Evolutionary conservation across 2,329 filamentous ascomycete species (phyloP).

Genomic region (Fusarium anthophilum): DNA sequence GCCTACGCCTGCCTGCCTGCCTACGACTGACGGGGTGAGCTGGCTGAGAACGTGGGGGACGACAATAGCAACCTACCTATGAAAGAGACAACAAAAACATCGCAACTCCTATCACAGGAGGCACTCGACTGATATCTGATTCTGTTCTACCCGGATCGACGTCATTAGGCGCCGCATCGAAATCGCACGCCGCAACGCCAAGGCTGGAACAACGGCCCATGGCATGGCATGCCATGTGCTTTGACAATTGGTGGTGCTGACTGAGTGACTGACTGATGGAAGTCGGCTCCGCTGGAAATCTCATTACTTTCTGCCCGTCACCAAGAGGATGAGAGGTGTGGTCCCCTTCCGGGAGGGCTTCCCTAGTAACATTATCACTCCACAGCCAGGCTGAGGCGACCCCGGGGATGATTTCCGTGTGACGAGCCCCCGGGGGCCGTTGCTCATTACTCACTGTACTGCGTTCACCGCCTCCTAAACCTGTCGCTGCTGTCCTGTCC

Average conservation of each 20-base stretch:
- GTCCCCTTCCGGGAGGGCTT: constrained; percentile 26
- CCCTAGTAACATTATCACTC: constrained; percentile 31
- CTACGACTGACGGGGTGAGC: constrained; percentile 9
- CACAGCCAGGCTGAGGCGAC: constrained; percentile 39
- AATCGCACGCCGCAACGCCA: constrained; percentile 32
- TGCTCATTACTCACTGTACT: constrained; percentile 19
- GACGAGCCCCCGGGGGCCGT: constrained; percentile 35
- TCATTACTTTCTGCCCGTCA: constrained; percentile 22
- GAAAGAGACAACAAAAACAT: constrained; percentile 22
- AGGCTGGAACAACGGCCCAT: constrained; percentile 29
- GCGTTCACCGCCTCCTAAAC: constrained; percentile 42
- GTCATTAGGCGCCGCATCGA: constrained; percentile 29
- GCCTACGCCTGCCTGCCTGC: constrained; percentile 12
- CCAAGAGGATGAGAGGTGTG: constrained; percentile 25
- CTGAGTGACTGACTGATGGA: constrained; percentile 1
- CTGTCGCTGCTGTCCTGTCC: constrained; percentile 13
- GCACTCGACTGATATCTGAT: constrained; percentile 29
- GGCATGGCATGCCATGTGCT: constrained; percentile 34
- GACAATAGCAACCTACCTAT: constrained; percentile 15
- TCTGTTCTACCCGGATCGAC: constrained; percentile 37
- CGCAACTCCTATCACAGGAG: constrained; percentile 33
- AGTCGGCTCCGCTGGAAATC: constrained; percentile 29
- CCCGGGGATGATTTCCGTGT: constrained; percentile 43
- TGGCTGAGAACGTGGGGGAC: constrained; percentile 23
- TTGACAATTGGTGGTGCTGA: constrained; percentile 28